These are phyloP conservation scores for Teunomyces panamensis DNA, from an alignment of 805 yeast genomes.

Conservation along the genomic window DNA sequence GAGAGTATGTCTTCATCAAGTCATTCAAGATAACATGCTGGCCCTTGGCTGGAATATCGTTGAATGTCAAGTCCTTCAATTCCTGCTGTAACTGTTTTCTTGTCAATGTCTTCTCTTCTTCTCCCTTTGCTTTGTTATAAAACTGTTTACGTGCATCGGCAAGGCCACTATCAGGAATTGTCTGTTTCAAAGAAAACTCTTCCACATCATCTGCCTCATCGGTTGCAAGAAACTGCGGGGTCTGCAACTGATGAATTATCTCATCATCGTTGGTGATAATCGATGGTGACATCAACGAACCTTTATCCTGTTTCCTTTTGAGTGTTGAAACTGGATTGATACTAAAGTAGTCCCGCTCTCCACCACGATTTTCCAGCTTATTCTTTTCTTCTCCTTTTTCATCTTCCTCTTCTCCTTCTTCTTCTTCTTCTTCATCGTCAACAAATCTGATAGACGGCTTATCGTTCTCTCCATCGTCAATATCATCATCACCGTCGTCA, in stretches of 20 bases:
- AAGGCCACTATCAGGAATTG: constrained; percentile 3
- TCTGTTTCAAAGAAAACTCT: not conserved
- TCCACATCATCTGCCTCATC: constrained; percentile 12
- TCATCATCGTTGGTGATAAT: constrained; percentile 36
- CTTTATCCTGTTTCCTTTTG: constrained; percentile 8
- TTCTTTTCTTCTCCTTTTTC: constrained; percentile 16
- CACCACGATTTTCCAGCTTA: not conserved
- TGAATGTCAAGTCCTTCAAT: constrained; percentile 51
- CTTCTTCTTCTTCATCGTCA: constrained; percentile 34
- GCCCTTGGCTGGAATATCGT: constrained; percentile 86
- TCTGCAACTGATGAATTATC: constrained; percentile 31
- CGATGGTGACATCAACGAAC: constrained; percentile 26
- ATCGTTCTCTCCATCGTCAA: constrained; percentile 11
- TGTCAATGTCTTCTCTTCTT: constrained; percentile 19
- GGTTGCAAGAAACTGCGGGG: constrained; percentile 31
- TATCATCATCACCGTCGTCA: constrained; percentile 41
- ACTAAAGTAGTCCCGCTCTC: constrained; percentile 1
- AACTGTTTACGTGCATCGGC: constrained; percentile 8
- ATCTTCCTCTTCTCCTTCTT: constrained; percentile 15
- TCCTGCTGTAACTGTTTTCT: constrained; percentile 38
- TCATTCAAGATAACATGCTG: constrained; percentile 89
- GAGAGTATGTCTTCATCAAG: constrained; percentile 66
- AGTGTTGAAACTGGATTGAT: constrained; percentile 22
- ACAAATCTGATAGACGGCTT: constrained; percentile 64
- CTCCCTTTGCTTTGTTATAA: constrained; percentile 7